A percentile compares a stretch with the other conserved stretches of the same genome.
Conservation (phyloP, 768 basidiomycete species). For the Calocybe gangraenosa region DNA sequence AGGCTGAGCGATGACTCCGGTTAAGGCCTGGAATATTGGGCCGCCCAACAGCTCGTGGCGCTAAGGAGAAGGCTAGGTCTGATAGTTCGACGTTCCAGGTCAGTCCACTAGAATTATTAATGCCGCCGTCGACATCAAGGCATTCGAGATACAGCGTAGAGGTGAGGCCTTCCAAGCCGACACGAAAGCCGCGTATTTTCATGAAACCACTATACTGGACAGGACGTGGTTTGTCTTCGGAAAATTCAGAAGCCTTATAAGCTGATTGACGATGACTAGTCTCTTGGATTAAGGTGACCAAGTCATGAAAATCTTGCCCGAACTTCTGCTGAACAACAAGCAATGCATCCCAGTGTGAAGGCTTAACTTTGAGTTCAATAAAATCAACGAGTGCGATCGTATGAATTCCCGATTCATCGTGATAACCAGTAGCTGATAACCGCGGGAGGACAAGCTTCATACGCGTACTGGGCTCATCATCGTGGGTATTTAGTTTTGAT, state of each 20-base stretch:
- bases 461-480: constrained; percentile 37
- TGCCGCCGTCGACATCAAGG: constrained; percentile 62
- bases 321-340: constrained; percentile 86
- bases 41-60: constrained; percentile 44
- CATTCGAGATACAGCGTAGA: constrained; percentile 77
- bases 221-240: constrained; percentile 6
- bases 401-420: constrained; percentile 46
- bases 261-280: constrained; percentile 34
- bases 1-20: constrained; percentile 69
- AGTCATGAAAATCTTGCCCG: constrained; percentile 83
- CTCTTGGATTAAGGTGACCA: constrained; percentile 62
- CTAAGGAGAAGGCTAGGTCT: constrained; percentile 81
- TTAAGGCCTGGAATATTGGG: constrained; percentile 41
- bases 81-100: constrained; percentile 69
- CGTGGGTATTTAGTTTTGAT: constrained; percentile 35
- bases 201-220: constrained; percentile 47
- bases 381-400: constrained; percentile 61
- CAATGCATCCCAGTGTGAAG: constrained; percentile 79
- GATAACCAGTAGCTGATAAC: constrained; percentile 56
- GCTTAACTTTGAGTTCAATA: constrained; percentile 71
- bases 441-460: constrained; percentile 66
- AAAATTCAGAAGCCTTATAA: constrained; percentile 16
- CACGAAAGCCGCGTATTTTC: constrained; percentile 75
- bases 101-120: constrained; percentile 42
- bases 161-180: constrained; percentile 72